These are phyloP conservation scores for Clitoria ternatea DNA, from an alignment of 306 rosid genomes.

Conservation along the genomic window DNA sequence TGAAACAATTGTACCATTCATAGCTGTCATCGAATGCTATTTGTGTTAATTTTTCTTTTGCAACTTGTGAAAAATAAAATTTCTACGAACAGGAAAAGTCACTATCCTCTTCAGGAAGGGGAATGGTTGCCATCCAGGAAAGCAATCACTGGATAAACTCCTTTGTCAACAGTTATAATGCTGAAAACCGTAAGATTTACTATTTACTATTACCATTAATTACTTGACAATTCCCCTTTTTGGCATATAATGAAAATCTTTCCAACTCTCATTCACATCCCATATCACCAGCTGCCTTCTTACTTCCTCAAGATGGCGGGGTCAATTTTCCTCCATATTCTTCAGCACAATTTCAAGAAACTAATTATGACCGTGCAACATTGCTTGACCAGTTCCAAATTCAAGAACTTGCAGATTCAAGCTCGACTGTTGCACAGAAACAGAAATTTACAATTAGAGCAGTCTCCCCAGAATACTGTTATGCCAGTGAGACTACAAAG, in stretches of 20 bases:
- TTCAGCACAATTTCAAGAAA: conserved; percentile 34
- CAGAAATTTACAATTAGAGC: conserved; percentile 68
- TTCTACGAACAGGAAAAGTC: conserved; percentile 47
- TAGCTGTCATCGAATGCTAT: background rate
- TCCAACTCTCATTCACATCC: conserved; percentile 32
- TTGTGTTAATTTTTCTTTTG: background rate
- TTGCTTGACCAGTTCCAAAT: conserved; percentile 46
- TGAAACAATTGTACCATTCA: background rate
- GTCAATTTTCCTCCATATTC: conserved; percentile 39
- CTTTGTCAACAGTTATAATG: conserved; percentile 30
- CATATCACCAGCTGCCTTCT: conserved; percentile 46
- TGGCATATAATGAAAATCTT: conserved; percentile 16
- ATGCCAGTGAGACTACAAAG: conserved; percentile 69
- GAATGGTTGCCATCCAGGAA: conserved; percentile 41
- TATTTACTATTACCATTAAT: conserved; percentile 15
- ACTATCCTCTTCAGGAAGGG: conserved; percentile 31
- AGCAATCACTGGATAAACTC: conserved; percentile 41
- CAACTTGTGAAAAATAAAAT: background rate
- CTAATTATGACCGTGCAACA: conserved; percentile 33
- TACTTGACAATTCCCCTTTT: conserved; percentile 1
- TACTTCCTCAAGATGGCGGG: conserved; percentile 33
- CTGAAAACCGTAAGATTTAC: conserved; percentile 44
- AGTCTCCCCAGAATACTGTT: conserved; percentile 85
- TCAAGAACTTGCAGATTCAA: conserved; percentile 42
- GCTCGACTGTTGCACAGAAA: conserved; percentile 54